A percentile compares a stretch with the other conserved stretches of the same genome.
Conservation (phyloP, 164 flowering plant genomes). For the Magnolia officinalis region DNA sequence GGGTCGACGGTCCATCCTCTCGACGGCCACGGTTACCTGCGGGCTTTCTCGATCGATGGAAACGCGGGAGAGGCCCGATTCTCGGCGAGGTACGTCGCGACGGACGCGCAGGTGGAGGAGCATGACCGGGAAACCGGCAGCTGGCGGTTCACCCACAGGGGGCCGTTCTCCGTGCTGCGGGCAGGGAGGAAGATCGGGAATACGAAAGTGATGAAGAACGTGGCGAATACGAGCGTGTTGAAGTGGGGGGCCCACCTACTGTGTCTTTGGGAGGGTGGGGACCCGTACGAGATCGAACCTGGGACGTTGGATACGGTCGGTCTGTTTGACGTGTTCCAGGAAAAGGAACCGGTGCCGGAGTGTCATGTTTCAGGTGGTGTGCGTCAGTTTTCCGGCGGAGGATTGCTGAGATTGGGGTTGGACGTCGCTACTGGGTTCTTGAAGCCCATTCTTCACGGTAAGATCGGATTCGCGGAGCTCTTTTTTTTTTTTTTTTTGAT, state of each 20-base stretch:
- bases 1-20: slow-evolving; percentile 94
- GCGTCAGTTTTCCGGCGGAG: neutral
- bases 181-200: slow-evolving; percentile 73
- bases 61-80: slow-evolving; percentile 38
- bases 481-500: no score
- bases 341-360: slow-evolving; percentile 9
- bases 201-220: slow-evolving; percentile 94
- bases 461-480: slow-evolving; percentile 1
- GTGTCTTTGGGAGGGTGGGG: slow-evolving; percentile 96
- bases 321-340: slow-evolving; percentile 30
- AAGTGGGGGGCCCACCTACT: slow-evolving; percentile 72
- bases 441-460: slow-evolving; percentile 81
- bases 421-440: slow-evolving; percentile 59
- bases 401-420: slow-evolving; percentile 16
- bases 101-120: slow-evolving; percentile 83
- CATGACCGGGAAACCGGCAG: slow-evolving; percentile 49
- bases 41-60: slow-evolving; percentile 61
- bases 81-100: slow-evolving; percentile 74
- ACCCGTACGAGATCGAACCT: slow-evolving; percentile 72
- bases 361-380: slow-evolving; percentile 3
- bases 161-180: slow-evolving; percentile 85
- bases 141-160: slow-evolving; percentile 88
- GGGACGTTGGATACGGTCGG: slow-evolving; percentile 69
- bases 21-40: slow-evolving; percentile 90
- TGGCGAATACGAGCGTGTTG: slow-evolving; percentile 86